Conservation (phyloP, 129 eudicot species). For the Arctium lappa region DNA sequence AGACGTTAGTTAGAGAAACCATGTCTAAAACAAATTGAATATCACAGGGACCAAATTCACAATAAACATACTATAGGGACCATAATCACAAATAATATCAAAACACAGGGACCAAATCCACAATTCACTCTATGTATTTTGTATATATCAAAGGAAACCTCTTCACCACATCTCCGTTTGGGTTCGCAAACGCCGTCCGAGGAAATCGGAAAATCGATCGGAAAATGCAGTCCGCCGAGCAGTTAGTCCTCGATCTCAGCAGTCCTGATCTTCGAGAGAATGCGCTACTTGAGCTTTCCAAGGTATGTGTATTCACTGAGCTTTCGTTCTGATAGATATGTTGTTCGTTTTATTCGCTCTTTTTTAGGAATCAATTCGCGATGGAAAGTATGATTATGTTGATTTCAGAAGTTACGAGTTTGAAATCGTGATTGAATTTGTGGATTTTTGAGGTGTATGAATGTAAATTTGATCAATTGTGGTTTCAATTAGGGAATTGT, state of each 20-base stretch:
- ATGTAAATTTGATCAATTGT: not conserved
- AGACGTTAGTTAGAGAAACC: too few relatives aligned
- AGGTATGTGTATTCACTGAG: constrained; percentile 31
- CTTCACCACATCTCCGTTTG: constrained; percentile 29
- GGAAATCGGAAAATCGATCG: constrained; percentile 38
- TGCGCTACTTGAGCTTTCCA: constrained; percentile 92
- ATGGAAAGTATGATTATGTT: not conserved
- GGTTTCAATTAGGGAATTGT: constrained; percentile 11
- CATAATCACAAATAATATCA: too few relatives aligned
- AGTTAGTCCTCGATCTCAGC: constrained; percentile 82
- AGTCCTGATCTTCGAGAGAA: constrained; percentile 85
- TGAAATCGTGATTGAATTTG: not conserved
- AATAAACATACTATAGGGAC: too few relatives aligned
- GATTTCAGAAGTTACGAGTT: not conserved
- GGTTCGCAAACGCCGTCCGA: constrained; percentile 32
- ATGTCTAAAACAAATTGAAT: too few relatives aligned
- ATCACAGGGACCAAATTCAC: too few relatives aligned
- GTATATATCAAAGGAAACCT: constrained; percentile 3
- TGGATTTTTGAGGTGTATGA: not conserved
- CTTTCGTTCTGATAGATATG: not conserved
- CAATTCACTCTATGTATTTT: too few relatives aligned
- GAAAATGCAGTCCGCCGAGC: constrained; percentile 83
- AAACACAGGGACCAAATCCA: too few relatives aligned
- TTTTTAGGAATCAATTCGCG: not conserved
- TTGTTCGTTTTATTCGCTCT: not conserved